Percentiles rank a stretch among this genome's conserved stretches.
phyloP scores from a whole-genome alignment of 768 basidiomycete species.

The Agaricus blazei region DNA sequence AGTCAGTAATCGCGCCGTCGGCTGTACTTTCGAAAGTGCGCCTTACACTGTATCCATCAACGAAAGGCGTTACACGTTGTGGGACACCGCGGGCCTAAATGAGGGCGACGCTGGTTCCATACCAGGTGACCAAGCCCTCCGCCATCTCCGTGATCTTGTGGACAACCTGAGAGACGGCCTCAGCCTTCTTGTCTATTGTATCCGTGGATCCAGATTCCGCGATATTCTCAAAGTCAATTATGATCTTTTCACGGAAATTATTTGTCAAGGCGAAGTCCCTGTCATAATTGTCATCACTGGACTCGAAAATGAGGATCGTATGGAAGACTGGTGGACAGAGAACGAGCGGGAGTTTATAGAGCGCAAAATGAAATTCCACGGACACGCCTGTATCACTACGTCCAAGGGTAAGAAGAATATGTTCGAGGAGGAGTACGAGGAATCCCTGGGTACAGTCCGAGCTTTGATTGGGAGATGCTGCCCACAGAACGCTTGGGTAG shows the following conservation, averaged over 20 bases:
- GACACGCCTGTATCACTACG: constrained; percentile 16
- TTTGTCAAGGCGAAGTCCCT: constrained; percentile 7
- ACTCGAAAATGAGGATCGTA: constrained; percentile 6
- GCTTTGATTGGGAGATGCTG: not conserved
- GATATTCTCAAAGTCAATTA: constrained; percentile 11
- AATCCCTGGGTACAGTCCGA: constrained; percentile 8
- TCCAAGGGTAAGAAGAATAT: constrained; percentile 21
- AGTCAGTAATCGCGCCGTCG: constrained; percentile 24
- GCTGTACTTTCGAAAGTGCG: constrained; percentile 29
- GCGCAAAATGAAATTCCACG: constrained; percentile 3
- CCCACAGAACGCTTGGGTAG: not conserved
- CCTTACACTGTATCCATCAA: constrained; percentile 22
- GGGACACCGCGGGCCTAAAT: constrained; percentile 37
- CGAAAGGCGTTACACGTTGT: constrained; percentile 20
- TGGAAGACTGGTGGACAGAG: constrained; percentile 11
- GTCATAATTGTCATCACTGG: constrained; percentile 10
- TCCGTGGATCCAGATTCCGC: constrained; percentile 9
- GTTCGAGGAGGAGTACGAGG: constrained; percentile 16
- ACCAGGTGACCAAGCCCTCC: constrained; percentile 16
- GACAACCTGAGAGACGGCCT: constrained; percentile 28
- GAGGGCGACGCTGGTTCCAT: constrained; percentile 24
- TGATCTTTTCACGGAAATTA: constrained; percentile 8
- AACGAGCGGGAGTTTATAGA: constrained; percentile 8
- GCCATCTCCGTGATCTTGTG: constrained; percentile 24
- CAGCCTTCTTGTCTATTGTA: constrained; percentile 33